Percentiles rank a stretch among this genome's conserved stretches.
Evolutionary conservation across 805 yeast genomes (phyloP).

Genomic region (Naumovozyma castellii): DNA sequence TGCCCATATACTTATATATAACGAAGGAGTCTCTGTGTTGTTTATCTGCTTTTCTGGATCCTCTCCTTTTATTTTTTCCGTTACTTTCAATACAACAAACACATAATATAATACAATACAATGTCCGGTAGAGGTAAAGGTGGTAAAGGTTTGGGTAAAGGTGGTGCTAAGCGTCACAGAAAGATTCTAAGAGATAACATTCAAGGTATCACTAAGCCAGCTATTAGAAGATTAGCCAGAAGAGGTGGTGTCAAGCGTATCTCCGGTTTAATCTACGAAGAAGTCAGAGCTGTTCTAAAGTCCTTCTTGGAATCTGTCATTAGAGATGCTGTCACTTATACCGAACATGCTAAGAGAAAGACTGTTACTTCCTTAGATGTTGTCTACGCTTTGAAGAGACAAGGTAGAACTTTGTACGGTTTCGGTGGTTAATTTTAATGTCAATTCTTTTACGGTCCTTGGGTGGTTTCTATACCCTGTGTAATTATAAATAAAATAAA

Average conservation of each 20-base stretch:
- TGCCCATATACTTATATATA: not conserved
- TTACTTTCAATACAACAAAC: slow-evolving; percentile 4
- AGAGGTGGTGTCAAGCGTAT: slow-evolving; percentile 99
- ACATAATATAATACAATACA: slow-evolving; percentile 8
- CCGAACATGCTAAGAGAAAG: slow-evolving; percentile 99
- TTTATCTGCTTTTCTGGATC: not conserved
- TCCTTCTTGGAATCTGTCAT: slow-evolving; percentile 93
- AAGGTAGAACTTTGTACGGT: slow-evolving; percentile 99
- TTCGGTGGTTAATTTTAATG: slow-evolving; percentile 85
- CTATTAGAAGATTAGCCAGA: slow-evolving; percentile 99
- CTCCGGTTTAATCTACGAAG: slow-evolving; percentile 97
- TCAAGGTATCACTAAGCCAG: slow-evolving; percentile 99
- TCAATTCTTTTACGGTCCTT: not conserved
- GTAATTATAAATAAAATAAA: too few relatives aligned
- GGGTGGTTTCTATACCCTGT: not conserved
- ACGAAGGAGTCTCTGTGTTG: not conserved
- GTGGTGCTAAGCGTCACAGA: slow-evolving; percentile 99
- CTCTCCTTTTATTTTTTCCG: not conserved
- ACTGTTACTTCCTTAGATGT: slow-evolving; percentile 98
- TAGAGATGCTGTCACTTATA: slow-evolving; percentile 98
- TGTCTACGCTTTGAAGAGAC: slow-evolving; percentile 98
- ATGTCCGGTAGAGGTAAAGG: slow-evolving; percentile 99
- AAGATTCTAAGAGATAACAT: slow-evolving; percentile 98
- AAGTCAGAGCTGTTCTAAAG: slow-evolving; percentile 94
- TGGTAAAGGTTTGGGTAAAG: slow-evolving; percentile 99